These are phyloP conservation scores for Macadamia tetraphylla DNA, from an alignment of 164 flowering plant species.

Conservation along the genomic window DNA sequence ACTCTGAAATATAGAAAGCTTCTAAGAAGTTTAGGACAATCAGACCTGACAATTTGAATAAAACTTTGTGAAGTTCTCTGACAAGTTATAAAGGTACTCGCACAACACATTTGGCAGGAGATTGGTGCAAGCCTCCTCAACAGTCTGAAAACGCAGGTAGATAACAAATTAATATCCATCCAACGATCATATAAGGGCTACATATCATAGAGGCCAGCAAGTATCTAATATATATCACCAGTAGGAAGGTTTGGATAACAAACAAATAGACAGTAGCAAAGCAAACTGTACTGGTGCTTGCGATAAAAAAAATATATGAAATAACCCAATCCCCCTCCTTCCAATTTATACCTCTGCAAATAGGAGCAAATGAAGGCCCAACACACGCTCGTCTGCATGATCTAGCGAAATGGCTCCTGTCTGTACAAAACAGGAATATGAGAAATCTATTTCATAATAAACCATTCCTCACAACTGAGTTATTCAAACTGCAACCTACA, in stretches of 20 bases:
- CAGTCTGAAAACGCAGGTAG: slow-evolving; percentile 36
- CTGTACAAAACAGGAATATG: slow-evolving; percentile 28
- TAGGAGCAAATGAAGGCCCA: slow-evolving; percentile 84
- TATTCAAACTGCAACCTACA: neutral
- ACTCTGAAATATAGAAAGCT: neutral
- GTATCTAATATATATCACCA: too few relatives aligned
- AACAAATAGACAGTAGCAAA: neutral
- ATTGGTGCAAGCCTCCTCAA: slow-evolving; percentile 81
- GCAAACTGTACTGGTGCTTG: neutral
- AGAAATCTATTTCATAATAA: neutral
- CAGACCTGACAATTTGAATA: slow-evolving; percentile 81
- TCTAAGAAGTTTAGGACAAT: neutral
- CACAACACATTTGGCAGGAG: slow-evolving; percentile 72
- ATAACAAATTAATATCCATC: neutral
- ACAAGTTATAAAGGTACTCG: slow-evolving; percentile 79
- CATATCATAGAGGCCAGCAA: too few relatives aligned
- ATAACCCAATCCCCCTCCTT: too few relatives aligned
- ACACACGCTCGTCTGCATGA: slow-evolving; percentile 65
- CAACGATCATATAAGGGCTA: too few relatives aligned
- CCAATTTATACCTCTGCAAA: slow-evolving; percentile 72
- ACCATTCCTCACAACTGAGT: neutral
- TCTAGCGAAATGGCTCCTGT: slow-evolving; percentile 49
- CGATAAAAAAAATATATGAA: neutral
- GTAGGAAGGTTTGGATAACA: neutral
- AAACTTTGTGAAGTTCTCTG: slow-evolving; percentile 69